Percentiles rank a stretch among this genome's conserved stretches.
Conservation (phyloP, 169 alveolate genomes). For the Cryptosporidium andersoni region DNA sequence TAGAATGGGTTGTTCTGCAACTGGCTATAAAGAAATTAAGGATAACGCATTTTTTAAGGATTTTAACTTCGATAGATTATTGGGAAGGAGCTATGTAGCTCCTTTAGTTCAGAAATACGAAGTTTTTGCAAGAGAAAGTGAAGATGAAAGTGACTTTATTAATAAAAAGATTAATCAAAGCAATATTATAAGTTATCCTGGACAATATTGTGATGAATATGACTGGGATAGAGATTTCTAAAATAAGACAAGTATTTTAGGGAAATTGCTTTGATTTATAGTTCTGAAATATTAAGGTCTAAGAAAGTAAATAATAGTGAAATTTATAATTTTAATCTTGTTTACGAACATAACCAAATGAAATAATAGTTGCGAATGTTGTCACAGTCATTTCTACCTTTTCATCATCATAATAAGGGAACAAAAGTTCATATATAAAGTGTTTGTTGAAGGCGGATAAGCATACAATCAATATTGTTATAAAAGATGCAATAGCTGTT, state of each 20-base stretch:
- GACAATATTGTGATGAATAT: conserved; percentile 21
- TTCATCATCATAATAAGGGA: conserved; percentile 55
- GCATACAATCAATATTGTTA: conserved; percentile 41
- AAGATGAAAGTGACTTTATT: background rate
- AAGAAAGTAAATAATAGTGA: background rate
- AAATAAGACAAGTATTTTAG: conserved; percentile 4
- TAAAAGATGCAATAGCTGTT: conserved; percentile 53
- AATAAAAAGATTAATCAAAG: background rate
- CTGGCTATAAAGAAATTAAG: conserved; percentile 88
- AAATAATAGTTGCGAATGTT: conserved; percentile 39
- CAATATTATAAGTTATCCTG: background rate
- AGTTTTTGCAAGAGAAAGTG: conserved; percentile 38
- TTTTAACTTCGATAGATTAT: conserved; percentile 88
- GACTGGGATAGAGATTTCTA: conserved; percentile 65
- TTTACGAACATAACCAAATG: conserved; percentile 48
- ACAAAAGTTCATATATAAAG: conserved; percentile 51
- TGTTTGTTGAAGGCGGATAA: conserved; percentile 65
- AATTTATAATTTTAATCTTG: background rate
- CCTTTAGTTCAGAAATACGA: conserved; percentile 45
- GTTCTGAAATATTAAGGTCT: background rate
- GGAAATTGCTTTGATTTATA: background rate
- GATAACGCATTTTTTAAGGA: conserved; percentile 82
- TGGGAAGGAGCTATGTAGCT: conserved; percentile 80
- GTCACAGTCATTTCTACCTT: conserved; percentile 45
- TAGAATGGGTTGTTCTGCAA: conserved; percentile 89